Evolutionary conservation across 2,329 filamentous ascomycete genomes (phyloP), one percentile per base, ranked within the genome.

Genomic region (Aureobasidium zeae): DNA sequence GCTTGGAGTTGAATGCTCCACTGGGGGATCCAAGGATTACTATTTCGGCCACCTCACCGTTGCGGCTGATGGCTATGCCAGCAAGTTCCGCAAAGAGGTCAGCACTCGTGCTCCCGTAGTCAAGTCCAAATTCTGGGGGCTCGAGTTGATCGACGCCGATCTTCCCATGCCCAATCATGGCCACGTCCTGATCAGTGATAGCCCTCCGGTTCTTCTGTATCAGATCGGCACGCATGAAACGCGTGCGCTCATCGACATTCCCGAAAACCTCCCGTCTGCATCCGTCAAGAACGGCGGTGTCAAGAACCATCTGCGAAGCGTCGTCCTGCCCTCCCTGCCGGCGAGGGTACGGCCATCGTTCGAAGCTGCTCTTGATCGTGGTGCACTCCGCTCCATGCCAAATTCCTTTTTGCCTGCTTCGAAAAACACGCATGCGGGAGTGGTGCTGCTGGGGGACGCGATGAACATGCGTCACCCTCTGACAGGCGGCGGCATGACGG

Each of bases 401-500:
- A 98, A 96, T 66, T 89, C 83, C 49, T 98, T 84, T 72, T 76
- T 98, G 2, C 88, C 91, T 4, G 78, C 91, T 0, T 74, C 78
- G 1, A 83, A 83, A 48, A 83, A 84, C 58, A 74, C 72, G 32
- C 74, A 75, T 9, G 76, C 79, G 1, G 86, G 86, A 3, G 67
- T 94, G 48, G 72, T 94, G 36, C 70, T 98, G 25, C 73, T 96
- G 7, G 91, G 91, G 47, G 91, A 98, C 61, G 89, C 91, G 11
- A 81, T 94, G 73, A 98, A 98, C 69, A 98, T 98, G 91, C 84
- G 91, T n/a, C 91, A 98, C 65, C 91, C 91, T 2, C 73, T 98
- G 10, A 98, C 91, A 0, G 91, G 91, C 42, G 91, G 91, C 52
- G 91, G 91, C 55, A 98, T 98, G 91, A 96, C 89, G 0, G 91